Evolutionary conservation across 768 basidiomycete genomes (phyloP).

Genomic region (Kwoniella heveanensis): DNA sequence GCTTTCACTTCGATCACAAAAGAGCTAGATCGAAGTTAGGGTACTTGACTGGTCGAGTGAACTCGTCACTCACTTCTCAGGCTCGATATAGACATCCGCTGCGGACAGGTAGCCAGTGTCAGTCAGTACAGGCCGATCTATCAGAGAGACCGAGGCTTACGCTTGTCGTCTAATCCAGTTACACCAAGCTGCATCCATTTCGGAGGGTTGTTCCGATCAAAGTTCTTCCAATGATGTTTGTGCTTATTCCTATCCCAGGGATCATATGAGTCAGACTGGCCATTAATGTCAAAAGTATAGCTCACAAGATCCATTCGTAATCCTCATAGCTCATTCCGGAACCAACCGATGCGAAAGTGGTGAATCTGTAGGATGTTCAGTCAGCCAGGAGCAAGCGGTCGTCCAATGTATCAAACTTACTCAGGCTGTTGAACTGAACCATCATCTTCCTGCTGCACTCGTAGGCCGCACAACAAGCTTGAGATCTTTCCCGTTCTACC

Average conservation of each 20-base stretch:
- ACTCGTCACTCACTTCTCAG: slow-evolving; percentile 68
- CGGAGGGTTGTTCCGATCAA: slow-evolving; percentile 74
- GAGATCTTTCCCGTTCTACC: slow-evolving; percentile 85
- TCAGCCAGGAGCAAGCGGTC: not conserved
- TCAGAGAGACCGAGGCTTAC: too few relatives aligned
- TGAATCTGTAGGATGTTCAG: slow-evolving; percentile 63
- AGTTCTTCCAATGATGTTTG: slow-evolving; percentile 67
- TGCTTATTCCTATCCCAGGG: slow-evolving; percentile 63
- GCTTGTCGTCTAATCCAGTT: slow-evolving; percentile 54
- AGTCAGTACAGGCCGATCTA: too few relatives aligned
- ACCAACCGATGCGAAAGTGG: slow-evolving; percentile 85
- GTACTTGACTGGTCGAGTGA: too few relatives aligned
- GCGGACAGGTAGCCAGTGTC: too few relatives aligned
- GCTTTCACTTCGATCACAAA: slow-evolving; percentile 93
- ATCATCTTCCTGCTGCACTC: slow-evolving; percentile 68
- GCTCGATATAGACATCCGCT: slow-evolving; percentile 87
- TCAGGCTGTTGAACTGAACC: slow-evolving; percentile 64
- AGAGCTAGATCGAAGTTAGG: slow-evolving; percentile 62
- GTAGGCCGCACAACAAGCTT: slow-evolving; percentile 82
- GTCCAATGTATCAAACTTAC: slow-evolving; percentile 57
- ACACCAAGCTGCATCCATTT: slow-evolving; percentile 60
- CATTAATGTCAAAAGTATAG: not conserved
- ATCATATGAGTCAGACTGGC: not conserved
- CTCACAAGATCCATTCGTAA: slow-evolving; percentile 72
- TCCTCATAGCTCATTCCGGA: slow-evolving; percentile 83